Base-by-base conservation (phyloP, 164 flowering plant species). In the Houttuynia cordata region DNA sequence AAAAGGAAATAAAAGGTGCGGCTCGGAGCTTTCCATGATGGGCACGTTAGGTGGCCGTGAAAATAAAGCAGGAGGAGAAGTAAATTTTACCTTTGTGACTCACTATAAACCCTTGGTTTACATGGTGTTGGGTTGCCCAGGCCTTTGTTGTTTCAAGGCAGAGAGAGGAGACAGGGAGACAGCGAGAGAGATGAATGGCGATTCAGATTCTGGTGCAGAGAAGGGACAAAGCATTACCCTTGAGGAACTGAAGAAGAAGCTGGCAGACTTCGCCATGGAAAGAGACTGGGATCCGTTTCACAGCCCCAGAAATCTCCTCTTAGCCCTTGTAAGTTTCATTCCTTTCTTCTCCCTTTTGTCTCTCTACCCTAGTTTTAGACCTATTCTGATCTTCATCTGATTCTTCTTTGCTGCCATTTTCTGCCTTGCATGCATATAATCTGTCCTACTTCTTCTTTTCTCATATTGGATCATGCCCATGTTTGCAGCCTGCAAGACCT, bases 271-370 rank as follows among this genome's bases (percentile, higher is more conserved):
- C 52, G 72, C 72, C 8, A 64, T 42, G 40, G 72, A 69, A 34
- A 61, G 72, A 24, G 68, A 69, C 57, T 69, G 72, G 72, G 72
- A 69, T 57, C 68, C 56, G 68, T 69, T 61, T 51, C 72, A 69
- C 58, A 69, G 72, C 58, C 72, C 72, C 20, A 60, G 72, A 61
- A 69, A 69, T 40, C 68, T 69, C 19, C 72, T 69, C 24, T 51
- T 69, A 24, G 72, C 72, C 30, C 50, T 69, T 60, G 72, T 69
- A 56, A n/a, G 23, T 20, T 3, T 15, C 7, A 13, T n/a, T 18
- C 1, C 18, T 3, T 61, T 7, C 40, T 51, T 17, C 34, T 56
- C 21, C 17, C 49, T 23, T 10, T 56, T 37, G 22, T 18, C 42
- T 21, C 10, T n/a, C 8, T 30, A 19, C n/a, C 21, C 13, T 42